phyloP scores from a whole-genome alignment of 1,284 basidiomycete species.

The Irpex lacteus region DNA sequence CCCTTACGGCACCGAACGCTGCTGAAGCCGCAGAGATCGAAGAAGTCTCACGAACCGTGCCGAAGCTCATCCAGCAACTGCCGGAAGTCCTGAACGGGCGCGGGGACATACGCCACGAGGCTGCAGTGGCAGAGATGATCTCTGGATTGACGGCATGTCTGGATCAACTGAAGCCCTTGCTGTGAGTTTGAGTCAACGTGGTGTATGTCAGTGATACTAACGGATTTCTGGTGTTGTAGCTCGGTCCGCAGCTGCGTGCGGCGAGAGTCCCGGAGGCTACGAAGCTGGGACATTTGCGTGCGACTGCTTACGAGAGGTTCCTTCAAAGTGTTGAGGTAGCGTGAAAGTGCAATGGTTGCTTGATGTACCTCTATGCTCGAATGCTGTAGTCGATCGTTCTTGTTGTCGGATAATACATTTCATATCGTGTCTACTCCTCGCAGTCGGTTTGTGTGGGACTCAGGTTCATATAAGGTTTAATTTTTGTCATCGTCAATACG shows the following conservation, averaged over 20 bases:
- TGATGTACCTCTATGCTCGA: not conserved
- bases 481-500: too few species aligned
- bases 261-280: constrained; percentile 45
- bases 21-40: constrained; percentile 54
- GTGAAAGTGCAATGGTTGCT: constrained; percentile 9
- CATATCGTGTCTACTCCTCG: too few species aligned
- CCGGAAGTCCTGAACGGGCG: constrained; percentile 65
- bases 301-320: constrained; percentile 45
- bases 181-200: constrained; percentile 40
- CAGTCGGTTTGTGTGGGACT: too few species aligned
- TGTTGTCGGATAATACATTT: too few species aligned
- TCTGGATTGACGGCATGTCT: constrained; percentile 57
- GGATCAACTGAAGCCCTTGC: constrained; percentile 54
- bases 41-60: constrained; percentile 56
- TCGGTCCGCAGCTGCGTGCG: constrained; percentile 38
- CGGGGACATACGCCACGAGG: constrained; percentile 57
- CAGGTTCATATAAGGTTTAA: too few species aligned
- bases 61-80: constrained; percentile 66
- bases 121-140: constrained; percentile 75
- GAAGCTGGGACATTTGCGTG: constrained; percentile 51
- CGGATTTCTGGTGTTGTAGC: constrained; percentile 21
- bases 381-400: too few species aligned
- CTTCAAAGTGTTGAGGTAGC: constrained; percentile 36
- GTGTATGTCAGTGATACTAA: constrained; percentile 11
- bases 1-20: constrained; percentile 42